These are phyloP conservation scores for Volvariella surrecta DNA, from an alignment of 1,284 basidiomycete genomes.

Conservation along the genomic window DNA sequence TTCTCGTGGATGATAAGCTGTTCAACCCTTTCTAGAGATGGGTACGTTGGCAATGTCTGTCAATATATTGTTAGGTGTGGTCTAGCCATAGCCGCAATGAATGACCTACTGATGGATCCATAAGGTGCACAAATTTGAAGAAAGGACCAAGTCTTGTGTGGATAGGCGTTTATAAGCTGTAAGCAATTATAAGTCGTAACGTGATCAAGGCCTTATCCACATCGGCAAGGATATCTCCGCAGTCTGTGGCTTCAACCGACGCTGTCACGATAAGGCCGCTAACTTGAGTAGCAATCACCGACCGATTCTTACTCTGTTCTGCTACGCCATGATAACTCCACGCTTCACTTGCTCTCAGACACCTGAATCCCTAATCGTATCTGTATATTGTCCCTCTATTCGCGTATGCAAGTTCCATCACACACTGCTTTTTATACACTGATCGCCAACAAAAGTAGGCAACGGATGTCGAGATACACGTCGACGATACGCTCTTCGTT, in stretches of 20 bases:
- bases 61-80: too few species aligned
- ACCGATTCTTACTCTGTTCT: not conserved
- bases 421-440: conserved; percentile 5
- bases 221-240: too few species aligned
- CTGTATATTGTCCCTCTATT: conserved; percentile 69
- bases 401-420: conserved; percentile 41
- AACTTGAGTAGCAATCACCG: too few species aligned
- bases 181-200: too few species aligned
- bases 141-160: not conserved
- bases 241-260: too few species aligned
- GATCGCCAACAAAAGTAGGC: conserved; percentile 48
- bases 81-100: not conserved
- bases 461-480: conserved; percentile 68
- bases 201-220: too few species aligned
- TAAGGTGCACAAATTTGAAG: conserved; percentile 15
- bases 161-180: not conserved
- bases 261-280: too few species aligned
- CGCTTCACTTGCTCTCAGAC: conserved; percentile 70
- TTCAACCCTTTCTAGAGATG: conserved; percentile 64
- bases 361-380: conserved; percentile 45
- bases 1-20: conserved; percentile 70
- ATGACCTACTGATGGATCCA: conserved; percentile 48
- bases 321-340: conserved; percentile 63
- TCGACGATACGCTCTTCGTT: conserved; percentile 63
- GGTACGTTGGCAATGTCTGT: conserved; percentile 58